A percentile compares a stretch with the other conserved stretches of the same genome.
These are phyloP conservation scores for Cryoendolithus antarcticus DNA, from an alignment of 2,329 filamentous ascomycete genomes.

Conservation along the genomic window DNA sequence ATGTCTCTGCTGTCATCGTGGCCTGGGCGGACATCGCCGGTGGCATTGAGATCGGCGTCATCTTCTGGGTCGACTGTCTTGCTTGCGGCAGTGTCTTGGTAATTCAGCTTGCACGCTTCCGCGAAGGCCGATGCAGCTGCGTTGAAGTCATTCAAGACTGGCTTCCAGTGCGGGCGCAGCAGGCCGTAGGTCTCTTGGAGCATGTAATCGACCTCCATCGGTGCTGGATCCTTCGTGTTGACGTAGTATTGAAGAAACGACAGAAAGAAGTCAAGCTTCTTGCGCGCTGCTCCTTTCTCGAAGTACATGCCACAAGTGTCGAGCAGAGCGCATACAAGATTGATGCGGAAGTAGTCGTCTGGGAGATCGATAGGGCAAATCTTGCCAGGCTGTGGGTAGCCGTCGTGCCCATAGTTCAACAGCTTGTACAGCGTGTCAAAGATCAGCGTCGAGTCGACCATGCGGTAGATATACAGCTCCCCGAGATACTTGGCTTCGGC, in stretches of 20 bases:
- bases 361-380: slow-evolving; percentile 71
- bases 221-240: slow-evolving; percentile 73
- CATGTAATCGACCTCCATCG: slow-evolving; percentile 96
- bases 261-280: slow-evolving; percentile 95
- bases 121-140: slow-evolving; percentile 77
- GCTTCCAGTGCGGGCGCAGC: slow-evolving; percentile 84
- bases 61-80: slow-evolving; percentile 54
- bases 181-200: slow-evolving; percentile 82
- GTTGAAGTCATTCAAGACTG: slow-evolving; percentile 58
- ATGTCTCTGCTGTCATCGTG: slow-evolving; percentile 49
- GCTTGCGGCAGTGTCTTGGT: slow-evolving; percentile 63
- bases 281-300: slow-evolving; percentile 81
- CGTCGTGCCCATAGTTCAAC: slow-evolving; percentile 77
- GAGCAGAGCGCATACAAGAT: slow-evolving; percentile 74
- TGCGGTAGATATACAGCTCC: slow-evolving; percentile 93
- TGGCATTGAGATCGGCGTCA: slow-evolving; percentile 28
- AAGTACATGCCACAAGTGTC: slow-evolving; percentile 97
- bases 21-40: slow-evolving; percentile 60
- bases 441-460: slow-evolving; percentile 88
- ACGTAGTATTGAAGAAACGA: slow-evolving; percentile 98
- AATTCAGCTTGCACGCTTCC: slow-evolving; percentile 79
- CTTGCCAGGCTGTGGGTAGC: slow-evolving; percentile 67
- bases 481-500: slow-evolving; percentile 94
- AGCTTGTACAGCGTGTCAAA: slow-evolving; percentile 95
- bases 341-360: slow-evolving; percentile 92